Evolutionary conservation across 345 rosid genomes (phyloP), one percentile per base, ranked within the genome.

Genomic region (Heritiera littoralis): DNA sequence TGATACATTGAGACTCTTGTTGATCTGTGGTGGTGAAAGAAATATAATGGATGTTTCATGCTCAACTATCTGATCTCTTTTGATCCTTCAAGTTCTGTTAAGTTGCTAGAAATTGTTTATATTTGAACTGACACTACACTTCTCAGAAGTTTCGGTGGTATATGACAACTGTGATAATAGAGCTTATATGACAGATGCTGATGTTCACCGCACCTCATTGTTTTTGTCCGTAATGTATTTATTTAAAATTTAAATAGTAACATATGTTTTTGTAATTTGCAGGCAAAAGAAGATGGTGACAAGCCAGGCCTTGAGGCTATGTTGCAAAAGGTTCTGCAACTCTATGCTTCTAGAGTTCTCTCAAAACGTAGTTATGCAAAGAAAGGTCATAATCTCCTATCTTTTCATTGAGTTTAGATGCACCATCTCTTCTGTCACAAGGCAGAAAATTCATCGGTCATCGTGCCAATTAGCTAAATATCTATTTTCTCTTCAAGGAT

Each of bases 311-410:
- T 93, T 65, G 89, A 80, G 66, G 97, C 98, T 60, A 95, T 93
- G 99, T 80, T 95, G 80, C 99, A 89, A 84, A 95, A 93, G 80
- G 97, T 93, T 80, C 85, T 95, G 77, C 98, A 92, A 83, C 90
- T 92, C 76, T 95, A 93, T 83, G 97, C 99, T 81, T 90, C 96
- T 61, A 87, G 8, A 14, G 58, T 87, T 78, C 97, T 95, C 66
- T 95, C 97, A 9, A 93, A 89, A 80, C 97, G 94, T 81, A 93
- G 98, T 84, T 95, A 92, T 84, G 98, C 97, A 64, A 91, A 90
- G 86, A 92, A 92, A 90, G 98, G 99, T 92, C 75, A 79, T 66
- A 43, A 35, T 51, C 9, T 49, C 5, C 1, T 67, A 48, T 66
- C 20, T 15, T 76, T 48, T 64, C 71, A 30, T 64, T 66, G 35